Evolutionary conservation across 352 stramenopile genomes (phyloP), one percentile per base, ranked within the genome.

Genomic region (Plasmopara muralis): DNA sequence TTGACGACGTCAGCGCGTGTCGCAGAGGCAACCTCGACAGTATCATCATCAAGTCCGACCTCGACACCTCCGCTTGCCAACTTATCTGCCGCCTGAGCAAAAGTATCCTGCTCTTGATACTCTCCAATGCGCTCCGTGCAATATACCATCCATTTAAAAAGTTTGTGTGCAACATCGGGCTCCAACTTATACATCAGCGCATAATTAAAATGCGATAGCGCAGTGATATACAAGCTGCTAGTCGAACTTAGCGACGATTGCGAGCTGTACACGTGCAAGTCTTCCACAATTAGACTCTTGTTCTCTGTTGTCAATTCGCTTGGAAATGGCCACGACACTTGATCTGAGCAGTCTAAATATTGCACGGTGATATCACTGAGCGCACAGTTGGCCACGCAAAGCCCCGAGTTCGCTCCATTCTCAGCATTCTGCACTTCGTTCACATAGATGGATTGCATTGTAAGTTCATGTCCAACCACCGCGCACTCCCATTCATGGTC

Each of bases 141-240:
- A 30, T 70, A 53, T 14, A 84, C 66, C 40, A 79, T 65, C 71
- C 71, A 84, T 25, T 66, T 47, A 48, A 86, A 84, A 29, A 84
- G 63, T 20, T 70, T 48, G 0, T 64, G 43, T 2, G 68, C 72
- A 0, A 53, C 43, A 0, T 63, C 55, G 9, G 53, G 39, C 42
- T 79, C 56, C 37, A 86, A 55, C 48, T 86, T 86, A 62, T 72
- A 54, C 75, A 86, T 86, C 44, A 86, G 65, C 15, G 72, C 65
- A 53, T 84, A 86, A 50, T 78, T 69, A 55, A 86, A 86, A 15
- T 62, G 53, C 42, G 68, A 68, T 12, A 79, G 66, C 0, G 65
- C 67, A 41, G 68, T 76, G 43, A 80, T 47, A 53, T 73, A 83
- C 12, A 85, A 38, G 53, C 73, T 80, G 50, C 58, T 68, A 15